Evolutionary conservation across 306 rosid species (phyloP), one percentile per base, ranked within the genome.

Genomic region (Alnus rubra): DNA sequence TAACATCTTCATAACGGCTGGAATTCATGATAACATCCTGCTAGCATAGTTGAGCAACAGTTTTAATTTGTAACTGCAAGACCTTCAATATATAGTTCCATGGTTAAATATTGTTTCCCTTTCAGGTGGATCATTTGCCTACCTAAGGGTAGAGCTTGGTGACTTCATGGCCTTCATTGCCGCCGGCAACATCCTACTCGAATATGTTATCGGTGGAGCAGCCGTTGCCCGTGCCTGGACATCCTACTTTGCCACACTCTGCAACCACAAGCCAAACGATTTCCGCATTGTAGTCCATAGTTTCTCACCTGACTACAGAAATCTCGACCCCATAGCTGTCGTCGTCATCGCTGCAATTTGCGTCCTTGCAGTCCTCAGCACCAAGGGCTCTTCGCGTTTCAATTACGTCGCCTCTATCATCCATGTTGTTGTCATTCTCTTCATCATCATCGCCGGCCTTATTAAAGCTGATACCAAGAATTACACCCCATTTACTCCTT

Each of bases 201-300:
- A 93, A 71, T 89, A 89, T 2, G 89, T 91, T 0, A 83, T 93
- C 3, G 74, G 91, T 0, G 85, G 90, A 0, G 98, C 98, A 0
- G 94, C 97, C 0, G 94, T 93, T 5, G 88, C 98, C 0, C 96
- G 98, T 11, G 76, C 98, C 1, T 93, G 97, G 98, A 93, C 98
- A 4, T 93, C 98, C 30, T 93, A 93, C 80, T 93, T 93, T 8
- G 85, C 98, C 79, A 89, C 98, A 31, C 91, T 93, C 1, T 88
- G 89, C 78, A 87, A 90, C 84, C 82, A 13, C 8, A 2, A 58
- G 0, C 76, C 96, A 5, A 83, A 87, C 0, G 90, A 87, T 74
- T 91, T 93, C 44, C 91, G 94, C 5, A 92, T 94, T 68, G 35
- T 79, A 12, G 89, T 79, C 35, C 30, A 72, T 7, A 12, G 12